Evolutionary conservation across 1,284 basidiomycete species (phyloP), one percentile per base, ranked within the genome.

Genomic region (Takashimella koratensis): DNA sequence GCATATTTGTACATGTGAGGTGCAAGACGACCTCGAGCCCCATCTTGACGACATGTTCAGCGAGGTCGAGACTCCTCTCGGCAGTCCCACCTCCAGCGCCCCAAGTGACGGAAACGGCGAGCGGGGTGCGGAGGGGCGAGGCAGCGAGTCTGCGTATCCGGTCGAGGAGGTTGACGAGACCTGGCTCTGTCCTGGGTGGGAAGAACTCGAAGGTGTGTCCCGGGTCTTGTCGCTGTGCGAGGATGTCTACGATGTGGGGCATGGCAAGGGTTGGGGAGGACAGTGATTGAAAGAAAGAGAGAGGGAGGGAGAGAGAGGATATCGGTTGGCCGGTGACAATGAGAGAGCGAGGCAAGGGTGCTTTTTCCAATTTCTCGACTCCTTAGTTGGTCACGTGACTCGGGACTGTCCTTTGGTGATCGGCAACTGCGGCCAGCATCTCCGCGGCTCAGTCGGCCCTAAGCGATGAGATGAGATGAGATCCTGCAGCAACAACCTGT

Each of bases 1-100:
- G 82, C 88, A 96, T 95, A 74, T 98, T 98, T 20, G 96, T 98
- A 78, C 96, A 99, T 16, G 96, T 98, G 61, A 99, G 75, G 79
- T 99, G 96, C 65, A 99, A 78, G 57, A 98, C 84, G 0, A 91
- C 90, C 49, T 88, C 85, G 53, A 71, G 24, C 8, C 71, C 71
- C 51, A 82, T 73, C 58, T 78, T 66, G 20, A 64, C 63, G 83
- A 51, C 84, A 82, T 64, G 88, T 70, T 52, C 83, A 0, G 89
- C 90, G 3, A 99, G 82, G 64, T 95, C 92, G 47, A 98, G 79
- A 67, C 86, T 91, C 46, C 88, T 82, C 27, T 93, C 88, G 58
- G 85, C 89, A 0, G 96, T 98, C 5, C 86, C 85, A 0, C 96
- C 94, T n/a, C 94, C 92, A 0, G 94, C 92, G 47, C 94, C 94